Evolutionary conservation across 371 early-diverging fungal species (phyloP), one percentile per base, ranked within the genome.

Genomic region (Rhizomucor miehei): DNA sequence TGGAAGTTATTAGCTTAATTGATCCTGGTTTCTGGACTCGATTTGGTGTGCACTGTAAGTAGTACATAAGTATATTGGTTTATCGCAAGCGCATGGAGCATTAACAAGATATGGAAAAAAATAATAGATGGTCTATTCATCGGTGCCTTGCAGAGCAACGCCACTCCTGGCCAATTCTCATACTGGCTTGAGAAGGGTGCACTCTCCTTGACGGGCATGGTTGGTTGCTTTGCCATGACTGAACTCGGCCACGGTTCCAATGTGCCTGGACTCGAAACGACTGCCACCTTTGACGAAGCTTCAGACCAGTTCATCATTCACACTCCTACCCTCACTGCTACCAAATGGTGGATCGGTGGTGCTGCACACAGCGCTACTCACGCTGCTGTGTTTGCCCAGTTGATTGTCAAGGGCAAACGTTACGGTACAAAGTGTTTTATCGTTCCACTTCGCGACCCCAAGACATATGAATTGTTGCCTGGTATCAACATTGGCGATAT

Each of bases 281-380:
- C 91, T 4, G 96, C 97, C 16, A 95, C 93, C 11, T 92, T 88
- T 68, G 90, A 91, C 61, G 86, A 85, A 56, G 82, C 80, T 19
- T 65, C 90, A 1, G 91, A 93, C 60, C 88, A 92, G 66, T 95
- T 90, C 58, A 71, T 92, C 55, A 89, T 97, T 54, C 93, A 95
- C 68, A 91, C 95, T 5, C 95, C 95, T 14, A 83, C 89, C 6
- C 60, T 95, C 34, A 92, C 94, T 12, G 88, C 96, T 24, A 92
- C 95, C 56, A 96, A 92, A 79, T 95, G 95, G 96, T 97, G 97
- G 97, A 93, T 95, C 60, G 97, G 97, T 56, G 95, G 95, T 53
- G 89, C 91, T 16, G 91, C 80, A n/a, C 88, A 91, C 56, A 83
- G 88, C 34, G 93, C 93, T 50, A 91, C 93, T 6, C 93, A 93